Percentiles rank a stretch among this genome's conserved stretches.
These are phyloP conservation scores for Euphorbia neoarborescens DNA, from an alignment of 441 rosid species.

Conservation along the genomic window DNA sequence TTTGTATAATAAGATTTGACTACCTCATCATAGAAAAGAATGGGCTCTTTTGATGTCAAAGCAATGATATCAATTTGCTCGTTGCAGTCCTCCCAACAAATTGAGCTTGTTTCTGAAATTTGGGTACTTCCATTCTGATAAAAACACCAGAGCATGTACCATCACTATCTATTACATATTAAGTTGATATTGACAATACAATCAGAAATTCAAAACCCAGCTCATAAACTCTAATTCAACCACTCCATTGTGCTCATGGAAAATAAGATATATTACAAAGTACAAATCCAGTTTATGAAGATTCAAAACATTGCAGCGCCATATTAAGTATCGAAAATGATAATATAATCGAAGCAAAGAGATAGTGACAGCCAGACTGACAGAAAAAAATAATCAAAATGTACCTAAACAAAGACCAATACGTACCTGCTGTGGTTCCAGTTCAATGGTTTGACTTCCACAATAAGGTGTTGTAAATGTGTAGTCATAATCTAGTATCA, in stretches of 20 bases:
- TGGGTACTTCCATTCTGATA: conserved; percentile 33
- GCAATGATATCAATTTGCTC: conserved; percentile 69
- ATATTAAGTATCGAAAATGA: not conserved
- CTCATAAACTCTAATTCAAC: not conserved
- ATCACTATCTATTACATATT: conserved; percentile 9
- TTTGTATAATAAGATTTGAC: conserved; percentile 7
- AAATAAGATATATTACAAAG: not conserved
- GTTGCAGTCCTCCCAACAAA: conserved; percentile 68
- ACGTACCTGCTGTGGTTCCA: conserved; percentile 38
- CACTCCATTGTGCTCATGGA: not conserved
- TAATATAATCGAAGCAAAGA: not conserved
- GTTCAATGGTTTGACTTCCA: conserved; percentile 63
- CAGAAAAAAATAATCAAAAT: not conserved
- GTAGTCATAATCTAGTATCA: conserved; percentile 93
- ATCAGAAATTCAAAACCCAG: not conserved
- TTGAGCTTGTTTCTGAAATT: conserved; percentile 24
- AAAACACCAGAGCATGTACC: conserved; percentile 13
- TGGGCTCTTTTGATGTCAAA: conserved; percentile 77
- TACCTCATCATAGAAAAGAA: conserved; percentile 96
- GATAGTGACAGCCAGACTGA: not conserved
- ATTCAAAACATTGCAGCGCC: not conserved
- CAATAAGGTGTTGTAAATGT: conserved; percentile 84
- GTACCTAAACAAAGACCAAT: conserved; percentile 8
- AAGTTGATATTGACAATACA: not conserved
- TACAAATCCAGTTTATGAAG: not conserved